Percentiles rank a stretch among this genome's conserved stretches.
Conservation (phyloP, 1,284 basidiomycete genomes). For the Fomitopsis palustris region DNA sequence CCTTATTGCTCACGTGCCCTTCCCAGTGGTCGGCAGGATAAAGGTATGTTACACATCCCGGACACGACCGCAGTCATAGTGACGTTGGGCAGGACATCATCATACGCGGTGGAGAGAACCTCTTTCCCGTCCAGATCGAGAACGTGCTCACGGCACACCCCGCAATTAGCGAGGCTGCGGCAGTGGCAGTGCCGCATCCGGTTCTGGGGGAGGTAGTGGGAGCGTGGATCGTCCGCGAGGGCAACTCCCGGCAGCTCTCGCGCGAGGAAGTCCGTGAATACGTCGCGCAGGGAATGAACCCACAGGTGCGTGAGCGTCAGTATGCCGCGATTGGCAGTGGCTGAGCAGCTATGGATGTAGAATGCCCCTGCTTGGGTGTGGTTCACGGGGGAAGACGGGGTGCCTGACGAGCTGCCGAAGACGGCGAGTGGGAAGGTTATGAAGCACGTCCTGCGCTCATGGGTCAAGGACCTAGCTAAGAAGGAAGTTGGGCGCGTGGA, state of each 20-base stretch:
- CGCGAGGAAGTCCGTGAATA: conserved; percentile 48
- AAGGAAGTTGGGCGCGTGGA: conserved; percentile 27
- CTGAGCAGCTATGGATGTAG: conserved; percentile 29
- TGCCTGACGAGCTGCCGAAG: conserved; percentile 66
- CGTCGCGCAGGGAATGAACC: conserved; percentile 65
- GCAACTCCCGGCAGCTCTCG: conserved; percentile 38
- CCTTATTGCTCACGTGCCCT: neutral
- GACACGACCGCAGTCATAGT: too few relatives aligned
- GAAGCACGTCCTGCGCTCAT: conserved; percentile 69
- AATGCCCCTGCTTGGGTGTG: conserved; percentile 82
- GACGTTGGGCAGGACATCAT: conserved; percentile 65
- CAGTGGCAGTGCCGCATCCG: conserved; percentile 68
- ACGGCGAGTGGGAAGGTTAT: conserved; percentile 87
- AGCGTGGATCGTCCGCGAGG: conserved; percentile 61
- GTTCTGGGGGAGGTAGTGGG: conserved; percentile 78
- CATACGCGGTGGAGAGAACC: conserved; percentile 86
- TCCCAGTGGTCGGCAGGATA: conserved; percentile 70
- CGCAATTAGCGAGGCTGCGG: conserved; percentile 70
- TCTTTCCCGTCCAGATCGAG: conserved; percentile 86
- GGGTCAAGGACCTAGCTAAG: conserved; percentile 48
- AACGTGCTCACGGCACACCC: conserved; percentile 65
- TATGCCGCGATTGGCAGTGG: neutral
- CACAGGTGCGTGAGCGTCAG: conserved; percentile 52
- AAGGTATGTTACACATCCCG: conserved; percentile 41
- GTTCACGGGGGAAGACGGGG: conserved; percentile 70